phyloP scores from a whole-genome alignment of 371 early-diverging fungal genomes.

The Rhizomucor miehei region DNA sequence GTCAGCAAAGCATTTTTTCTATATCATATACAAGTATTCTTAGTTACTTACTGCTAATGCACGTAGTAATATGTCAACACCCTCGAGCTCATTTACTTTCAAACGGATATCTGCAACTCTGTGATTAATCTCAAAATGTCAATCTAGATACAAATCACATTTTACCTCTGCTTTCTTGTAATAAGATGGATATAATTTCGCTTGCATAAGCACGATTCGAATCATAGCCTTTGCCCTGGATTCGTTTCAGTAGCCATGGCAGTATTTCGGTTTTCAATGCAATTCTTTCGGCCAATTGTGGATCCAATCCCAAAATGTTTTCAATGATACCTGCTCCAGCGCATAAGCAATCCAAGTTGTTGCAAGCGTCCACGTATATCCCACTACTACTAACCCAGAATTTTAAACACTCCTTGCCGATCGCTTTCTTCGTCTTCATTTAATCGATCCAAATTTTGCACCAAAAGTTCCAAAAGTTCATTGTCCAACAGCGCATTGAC shows the following conservation, averaged over 20 bases:
- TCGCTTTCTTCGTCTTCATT: conserved; percentile 81
- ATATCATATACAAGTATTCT: neutral
- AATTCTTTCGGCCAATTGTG: conserved; percentile 61
- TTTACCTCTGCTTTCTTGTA: conserved; percentile 69
- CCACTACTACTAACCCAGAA: conserved; percentile 47
- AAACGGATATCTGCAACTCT: conserved; percentile 55
- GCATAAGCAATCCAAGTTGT: neutral
- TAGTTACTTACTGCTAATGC: conserved; percentile 51
- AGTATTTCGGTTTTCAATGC: conserved; percentile 63
- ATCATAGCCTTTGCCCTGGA: conserved; percentile 60
- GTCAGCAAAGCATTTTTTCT: neutral
- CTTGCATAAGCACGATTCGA: conserved; percentile 84
- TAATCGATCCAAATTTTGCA: conserved; percentile 75
- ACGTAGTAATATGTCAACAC: conserved; percentile 71
- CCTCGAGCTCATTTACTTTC: conserved; percentile 60
- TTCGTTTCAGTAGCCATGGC: conserved; percentile 71
- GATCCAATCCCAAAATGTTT: conserved; percentile 76
- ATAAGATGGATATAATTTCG: conserved; percentile 82
- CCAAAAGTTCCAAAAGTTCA: conserved; percentile 72
- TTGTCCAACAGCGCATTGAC: conserved; percentile 71
- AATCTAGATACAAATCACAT: neutral
- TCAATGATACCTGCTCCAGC: conserved; percentile 69
- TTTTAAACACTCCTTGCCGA: conserved; percentile 83
- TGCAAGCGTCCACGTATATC: neutral
- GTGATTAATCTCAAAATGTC: neutral